These are phyloP conservation scores for Malus fusca DNA, from an alignment of 306 rosid genomes.

Conservation along the genomic window DNA sequence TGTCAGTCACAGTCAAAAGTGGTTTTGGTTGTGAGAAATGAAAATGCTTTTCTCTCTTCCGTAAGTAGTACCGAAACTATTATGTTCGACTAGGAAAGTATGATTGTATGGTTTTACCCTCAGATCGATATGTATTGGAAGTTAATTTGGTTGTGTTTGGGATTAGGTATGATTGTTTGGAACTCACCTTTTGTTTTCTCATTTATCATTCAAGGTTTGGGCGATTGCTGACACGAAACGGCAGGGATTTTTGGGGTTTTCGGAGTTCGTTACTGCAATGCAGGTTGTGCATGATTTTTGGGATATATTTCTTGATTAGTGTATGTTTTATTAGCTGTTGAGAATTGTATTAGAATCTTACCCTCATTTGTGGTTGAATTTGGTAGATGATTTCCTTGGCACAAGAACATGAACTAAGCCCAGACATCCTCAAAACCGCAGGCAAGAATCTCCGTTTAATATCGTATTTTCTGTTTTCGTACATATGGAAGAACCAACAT, in stretches of 20 bases:
- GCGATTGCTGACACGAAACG: conserved; percentile 68
- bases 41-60: no score
- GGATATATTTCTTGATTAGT: not conserved
- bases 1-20: not conserved
- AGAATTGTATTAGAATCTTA: not conserved
- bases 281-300: conserved; percentile 34
- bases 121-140: not conserved
- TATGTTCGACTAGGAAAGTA: not conserved
- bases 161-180: not conserved
- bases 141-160: not conserved
- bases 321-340: not conserved
- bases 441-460: conserved; percentile 31
- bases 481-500: not conserved
- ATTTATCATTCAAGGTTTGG: conserved; percentile 49
- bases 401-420: conserved; percentile 57
- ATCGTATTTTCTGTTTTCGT: not conserved
- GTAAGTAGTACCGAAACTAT: not conserved
- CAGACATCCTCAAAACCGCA: conserved; percentile 50
- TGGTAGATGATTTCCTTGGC: conserved; percentile 69
- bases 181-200: not conserved
- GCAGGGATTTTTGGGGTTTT: conserved; percentile 62
- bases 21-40: not conserved
- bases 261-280: conserved; percentile 76
- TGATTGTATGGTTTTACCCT: not conserved
- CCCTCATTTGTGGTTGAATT: not conserved